Evolutionary conservation across 179 eudicot genomes (phyloP), one percentile per base, ranked within the genome.

Genomic region (Carnegiea gigantea): DNA sequence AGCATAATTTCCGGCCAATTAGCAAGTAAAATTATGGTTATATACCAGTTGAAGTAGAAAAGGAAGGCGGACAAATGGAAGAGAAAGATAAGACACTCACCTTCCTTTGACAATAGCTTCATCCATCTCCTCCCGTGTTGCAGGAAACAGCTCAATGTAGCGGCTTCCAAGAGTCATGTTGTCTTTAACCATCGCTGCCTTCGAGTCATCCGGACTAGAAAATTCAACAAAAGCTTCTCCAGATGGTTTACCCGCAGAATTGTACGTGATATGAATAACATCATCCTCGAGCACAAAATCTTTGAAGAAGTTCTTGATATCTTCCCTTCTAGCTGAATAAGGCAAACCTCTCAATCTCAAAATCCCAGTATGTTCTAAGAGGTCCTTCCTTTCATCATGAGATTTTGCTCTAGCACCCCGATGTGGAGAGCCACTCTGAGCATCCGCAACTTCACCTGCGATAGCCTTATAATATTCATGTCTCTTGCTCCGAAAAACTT

Each of bases 171-270:
- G 89, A 11, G 93, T 92, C 94, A 85, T 95, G 84, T 94, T 85
- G 86, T 95, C 97, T 84, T 92, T 90, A 30, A 80, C 85, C 99
- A 95, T 94, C 65, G 98, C 99, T 70, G 93, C 88, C 86, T 82
- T 95, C 57, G 99, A 92, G 72, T 95, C 97, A 73, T 91, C 97
- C 0, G 94, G 87, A 87, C 86, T 84, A 73, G 91, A 81, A 84
- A 95, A 95, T 87, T 91, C 92, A 68, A 95, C 99, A 91, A 89
- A 91, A 53, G 99, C 97, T 80, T 95, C 99, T 33, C 99, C 99
- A 9, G 98, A 90, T 78, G 91, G 89, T 72, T 93, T 89, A 18
- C 98, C 99, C 70, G 85, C 94, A 23, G 94, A 90, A 77, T 90
- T 94, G 65, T 87, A 86, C 6, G 90, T 87, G 24, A 95, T 83